Evolutionary conservation across 2,329 filamentous ascomycete species (phyloP).

Genomic region (Fusarium odoratissimum): DNA sequence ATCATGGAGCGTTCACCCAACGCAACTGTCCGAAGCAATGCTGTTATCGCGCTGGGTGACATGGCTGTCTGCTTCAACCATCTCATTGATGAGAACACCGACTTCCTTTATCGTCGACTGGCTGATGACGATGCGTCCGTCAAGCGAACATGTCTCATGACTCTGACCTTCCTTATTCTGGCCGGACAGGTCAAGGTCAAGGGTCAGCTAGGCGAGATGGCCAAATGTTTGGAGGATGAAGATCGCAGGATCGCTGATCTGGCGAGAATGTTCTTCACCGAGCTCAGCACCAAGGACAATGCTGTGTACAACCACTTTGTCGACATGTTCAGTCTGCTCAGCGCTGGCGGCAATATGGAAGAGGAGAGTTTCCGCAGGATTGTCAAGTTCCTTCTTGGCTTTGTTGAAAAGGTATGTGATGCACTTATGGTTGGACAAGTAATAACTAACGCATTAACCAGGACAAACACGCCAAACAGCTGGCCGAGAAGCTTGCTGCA

Average conservation of each 20-base stretch:
- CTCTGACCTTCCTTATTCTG: constrained; percentile 94
- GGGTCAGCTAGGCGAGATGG: constrained; percentile 98
- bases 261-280: constrained; percentile 97
- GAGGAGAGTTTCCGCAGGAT: constrained; percentile 90
- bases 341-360: constrained; percentile 81
- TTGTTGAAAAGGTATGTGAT: constrained; percentile 89
- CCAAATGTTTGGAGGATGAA: constrained; percentile 96
- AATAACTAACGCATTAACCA: constrained; percentile 52
- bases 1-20: constrained; percentile 96
- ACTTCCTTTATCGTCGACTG: constrained; percentile 93
- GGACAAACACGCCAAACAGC: constrained; percentile 97
- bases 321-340: constrained; percentile 96
- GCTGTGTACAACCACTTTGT: constrained; percentile 99
- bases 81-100: constrained; percentile 98
- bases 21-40: constrained; percentile 92
- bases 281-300: constrained; percentile 97
- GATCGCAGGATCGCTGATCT: constrained; percentile 95
- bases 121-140: constrained; percentile 90
- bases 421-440: background rate
- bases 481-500: constrained; percentile 91
- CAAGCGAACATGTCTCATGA: constrained; percentile 98
- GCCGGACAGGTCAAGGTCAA: constrained; percentile 99
- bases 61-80: constrained; percentile 99
- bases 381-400: constrained; percentile 91
- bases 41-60: constrained; percentile 95